Evolutionary conservation across 129 eudicot genomes (phyloP).

Genomic region (Lactuca sativa): DNA sequence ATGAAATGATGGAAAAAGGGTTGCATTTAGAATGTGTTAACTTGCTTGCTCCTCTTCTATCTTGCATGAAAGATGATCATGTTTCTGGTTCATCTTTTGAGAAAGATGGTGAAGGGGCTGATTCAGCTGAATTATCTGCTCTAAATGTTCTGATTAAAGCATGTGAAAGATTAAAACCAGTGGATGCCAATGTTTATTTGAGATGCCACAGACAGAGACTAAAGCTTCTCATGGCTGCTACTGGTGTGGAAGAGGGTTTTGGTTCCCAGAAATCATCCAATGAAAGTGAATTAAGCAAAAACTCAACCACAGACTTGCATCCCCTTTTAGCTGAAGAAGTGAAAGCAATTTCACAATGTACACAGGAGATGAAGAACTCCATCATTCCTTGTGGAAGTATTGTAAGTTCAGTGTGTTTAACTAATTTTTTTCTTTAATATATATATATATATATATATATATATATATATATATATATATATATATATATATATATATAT

Average conservation of each 20-base stretch:
- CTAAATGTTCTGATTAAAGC: constrained; percentile 65
- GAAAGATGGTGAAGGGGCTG: constrained; percentile 45
- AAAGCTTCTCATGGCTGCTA: constrained; percentile 67
- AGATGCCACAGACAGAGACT: constrained; percentile 80
- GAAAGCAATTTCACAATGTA: constrained; percentile 69
- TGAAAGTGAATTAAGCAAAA: constrained; percentile 51
- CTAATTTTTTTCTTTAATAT: not conserved
- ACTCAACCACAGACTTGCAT: constrained; percentile 48
- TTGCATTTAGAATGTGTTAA: constrained; percentile 57
- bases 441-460: too few relatives aligned
- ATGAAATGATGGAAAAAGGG: constrained; percentile 64
- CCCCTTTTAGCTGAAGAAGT: constrained; percentile 71
- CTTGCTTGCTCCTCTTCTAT: constrained; percentile 81
- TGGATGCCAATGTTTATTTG: constrained; percentile 54
- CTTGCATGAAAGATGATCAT: constrained; percentile 53
- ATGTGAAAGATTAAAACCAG: constrained; percentile 60
- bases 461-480: too few relatives aligned
- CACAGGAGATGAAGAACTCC: constrained; percentile 58
- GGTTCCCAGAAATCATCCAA: constrained; percentile 34
- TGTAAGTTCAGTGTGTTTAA: constrained; percentile 45
- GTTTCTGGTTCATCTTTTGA: constrained; percentile 35
- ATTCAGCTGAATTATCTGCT: constrained; percentile 67
- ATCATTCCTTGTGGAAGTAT: constrained; percentile 41
- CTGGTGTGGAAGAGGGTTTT: constrained; percentile 52
- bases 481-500: too few relatives aligned